These are phyloP conservation scores for Nitzschia inconspicua DNA, from an alignment of 108 stramenopile species.

Conservation along the genomic window DNA sequence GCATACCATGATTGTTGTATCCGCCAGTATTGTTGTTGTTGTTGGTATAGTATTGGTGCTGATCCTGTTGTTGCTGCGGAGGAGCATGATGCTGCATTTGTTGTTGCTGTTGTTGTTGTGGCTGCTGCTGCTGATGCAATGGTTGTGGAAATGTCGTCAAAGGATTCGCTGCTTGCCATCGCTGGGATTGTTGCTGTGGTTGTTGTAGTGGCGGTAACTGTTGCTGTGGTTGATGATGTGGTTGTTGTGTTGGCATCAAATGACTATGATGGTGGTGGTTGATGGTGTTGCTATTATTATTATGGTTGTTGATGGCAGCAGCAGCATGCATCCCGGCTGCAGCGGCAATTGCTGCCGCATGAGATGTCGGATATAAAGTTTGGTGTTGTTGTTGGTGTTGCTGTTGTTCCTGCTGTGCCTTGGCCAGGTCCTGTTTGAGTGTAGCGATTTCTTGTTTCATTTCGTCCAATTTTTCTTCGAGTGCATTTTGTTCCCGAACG, in stretches of 20 bases:
- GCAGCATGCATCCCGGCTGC: no score
- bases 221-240: background rate
- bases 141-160: background rate
- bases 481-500: background rate
- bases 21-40: background rate
- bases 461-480: background rate
- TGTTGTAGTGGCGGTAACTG: background rate
- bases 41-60: background rate
- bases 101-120: background rate
- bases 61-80: slow-evolving; percentile 1
- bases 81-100: background rate
- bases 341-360: no score
- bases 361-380: no score
- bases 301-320: no score
- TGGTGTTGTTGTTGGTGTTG: background rate
- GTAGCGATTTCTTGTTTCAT: background rate
- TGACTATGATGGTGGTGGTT: no score
- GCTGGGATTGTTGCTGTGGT: background rate
- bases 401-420: background rate
- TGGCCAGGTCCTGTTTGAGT: background rate
- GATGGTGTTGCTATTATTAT: background rate
- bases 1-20: background rate
- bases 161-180: background rate
- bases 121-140: background rate
- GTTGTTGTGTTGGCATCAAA: background rate